These are phyloP conservation scores for Populus hybrid DNA, from an alignment of 441 rosid genomes.

Conservation along the genomic window DNA sequence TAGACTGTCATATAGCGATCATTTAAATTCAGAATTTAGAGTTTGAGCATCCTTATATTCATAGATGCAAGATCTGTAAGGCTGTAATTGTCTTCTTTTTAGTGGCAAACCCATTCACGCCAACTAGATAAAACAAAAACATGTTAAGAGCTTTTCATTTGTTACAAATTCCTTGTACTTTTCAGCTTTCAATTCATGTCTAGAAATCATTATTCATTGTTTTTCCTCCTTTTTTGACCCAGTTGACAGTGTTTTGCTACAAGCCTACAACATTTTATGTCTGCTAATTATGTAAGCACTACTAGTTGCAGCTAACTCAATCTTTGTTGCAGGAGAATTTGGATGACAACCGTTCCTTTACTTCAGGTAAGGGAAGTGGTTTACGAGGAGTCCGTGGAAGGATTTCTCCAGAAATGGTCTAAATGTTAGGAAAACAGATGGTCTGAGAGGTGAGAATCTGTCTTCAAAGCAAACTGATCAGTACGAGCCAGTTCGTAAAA, in stretches of 20 bases:
- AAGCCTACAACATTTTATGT: background rate
- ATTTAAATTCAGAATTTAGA: background rate
- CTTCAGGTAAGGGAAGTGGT: slow-evolving; percentile 52
- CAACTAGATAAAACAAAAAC: background rate
- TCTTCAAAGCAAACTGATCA: slow-evolving; percentile 49
- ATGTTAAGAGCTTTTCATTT: background rate
- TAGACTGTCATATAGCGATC: background rate
- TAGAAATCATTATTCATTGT: slow-evolving; percentile 24
- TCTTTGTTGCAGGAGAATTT: slow-evolving; percentile 49
- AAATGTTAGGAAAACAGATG: slow-evolving; percentile 39
- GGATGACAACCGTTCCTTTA: slow-evolving; percentile 45
- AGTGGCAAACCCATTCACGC: background rate
- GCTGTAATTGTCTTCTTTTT: background rate
- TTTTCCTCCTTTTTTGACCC: background rate
- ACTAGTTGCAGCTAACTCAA: background rate
- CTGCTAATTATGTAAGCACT: background rate
- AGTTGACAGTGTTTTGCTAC: background rate
- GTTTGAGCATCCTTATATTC: background rate
- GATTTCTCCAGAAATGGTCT: slow-evolving; percentile 54
- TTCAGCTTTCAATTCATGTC: background rate
- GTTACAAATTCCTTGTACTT: background rate
- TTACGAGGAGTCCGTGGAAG: slow-evolving; percentile 67
- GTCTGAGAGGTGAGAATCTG: slow-evolving; percentile 30
- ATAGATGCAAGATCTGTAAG: background rate
- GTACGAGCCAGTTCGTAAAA: slow-evolving; percentile 56